Evolutionary conservation across 257 asterid species (phyloP), one percentile per base, ranked within the genome.

Genomic region (Przewalskia tangutica): DNA sequence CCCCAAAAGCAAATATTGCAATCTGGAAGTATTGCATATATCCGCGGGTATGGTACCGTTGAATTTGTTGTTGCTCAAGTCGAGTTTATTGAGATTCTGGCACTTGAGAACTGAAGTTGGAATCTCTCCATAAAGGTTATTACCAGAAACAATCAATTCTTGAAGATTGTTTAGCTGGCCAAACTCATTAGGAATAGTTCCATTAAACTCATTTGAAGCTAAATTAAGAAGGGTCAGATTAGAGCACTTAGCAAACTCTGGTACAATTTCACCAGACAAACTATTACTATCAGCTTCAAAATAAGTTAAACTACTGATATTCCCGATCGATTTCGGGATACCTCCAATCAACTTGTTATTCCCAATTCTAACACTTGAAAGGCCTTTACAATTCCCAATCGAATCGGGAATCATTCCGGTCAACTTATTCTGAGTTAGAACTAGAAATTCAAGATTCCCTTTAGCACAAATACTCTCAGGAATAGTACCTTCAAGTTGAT

Each of bases 311-410:
- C 99, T 88, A 53, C 93, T 91, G 20, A 96, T 77, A 78, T 96
- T 89, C 51, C 99, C 99, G 77, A 96, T 86, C 44, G 89, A 91
- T 78, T 80, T 88, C 36, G 99, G 99, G 83, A 96, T 85, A 63
- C 82, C 86, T 20, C 98, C 99, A 20, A 81, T 85, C 87, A 96
- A 82, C 77, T 83, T 81, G 88, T 96, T 96, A 64, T 96, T 82
- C 81, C 99, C 99, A 50, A 96, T 92, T 77, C 99, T 85, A 82
- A 96, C 80, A 81, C 92, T 96, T 0, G 98, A 93, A 66, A 96
- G 98, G 54, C 87, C 87, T 82, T 53, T 89, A 54, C 99, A 96
- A 3, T 84, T 88, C 60, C 99, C 98, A 59, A 94, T 89, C 4
- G 91, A 89, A 38, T 82, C 80, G 54, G 98, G 98, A 13, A 96